phyloP scores from a whole-genome alignment of 129 eudicot genomes.

The Escallonia rubra region DNA sequence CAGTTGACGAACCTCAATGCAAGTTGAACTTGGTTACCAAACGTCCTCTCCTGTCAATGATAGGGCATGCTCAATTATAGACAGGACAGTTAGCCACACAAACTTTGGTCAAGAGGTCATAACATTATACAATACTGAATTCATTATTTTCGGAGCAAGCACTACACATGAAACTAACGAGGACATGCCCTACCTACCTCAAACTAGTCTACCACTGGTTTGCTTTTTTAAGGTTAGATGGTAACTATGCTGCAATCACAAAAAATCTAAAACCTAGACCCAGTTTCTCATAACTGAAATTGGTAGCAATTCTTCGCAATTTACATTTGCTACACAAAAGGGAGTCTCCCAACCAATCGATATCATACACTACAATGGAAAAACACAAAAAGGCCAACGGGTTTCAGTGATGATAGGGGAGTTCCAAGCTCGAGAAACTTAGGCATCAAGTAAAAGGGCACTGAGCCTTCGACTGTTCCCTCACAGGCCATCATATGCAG shows the following conservation, averaged over 20 bases:
- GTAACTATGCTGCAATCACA: constrained; percentile 3
- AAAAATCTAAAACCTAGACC: constrained; percentile 13
- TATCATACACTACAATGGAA: not conserved
- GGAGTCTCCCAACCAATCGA: constrained; percentile 2
- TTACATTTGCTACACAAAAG: constrained; percentile 34
- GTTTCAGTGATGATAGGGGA: constrained; percentile 17
- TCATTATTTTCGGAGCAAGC: too few species aligned
- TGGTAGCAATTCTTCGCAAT: constrained; percentile 32
- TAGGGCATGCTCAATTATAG: too few species aligned
- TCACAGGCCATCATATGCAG: not conserved
- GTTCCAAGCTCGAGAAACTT: not conserved
- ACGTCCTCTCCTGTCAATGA: too few species aligned
- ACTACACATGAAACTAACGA: too few species aligned
- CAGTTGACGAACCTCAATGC: too few species aligned
- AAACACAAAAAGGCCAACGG: constrained; percentile 3
- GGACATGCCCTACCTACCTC: not conserved
- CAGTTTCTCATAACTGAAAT: constrained; percentile 20
- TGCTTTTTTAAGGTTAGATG: not conserved
- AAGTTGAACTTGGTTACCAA: too few species aligned
- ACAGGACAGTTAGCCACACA: too few species aligned
- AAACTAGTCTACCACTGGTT: constrained; percentile 14
- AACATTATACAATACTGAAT: too few species aligned
- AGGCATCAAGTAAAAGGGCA: not conserved
- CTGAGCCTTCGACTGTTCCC: not conserved
- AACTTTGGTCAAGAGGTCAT: too few species aligned